A percentile compares a stretch with the other conserved stretches of the same genome.
Evolutionary conservation across 1,284 basidiomycete species (phyloP).

Genomic region (Malassezia dermatis): DNA sequence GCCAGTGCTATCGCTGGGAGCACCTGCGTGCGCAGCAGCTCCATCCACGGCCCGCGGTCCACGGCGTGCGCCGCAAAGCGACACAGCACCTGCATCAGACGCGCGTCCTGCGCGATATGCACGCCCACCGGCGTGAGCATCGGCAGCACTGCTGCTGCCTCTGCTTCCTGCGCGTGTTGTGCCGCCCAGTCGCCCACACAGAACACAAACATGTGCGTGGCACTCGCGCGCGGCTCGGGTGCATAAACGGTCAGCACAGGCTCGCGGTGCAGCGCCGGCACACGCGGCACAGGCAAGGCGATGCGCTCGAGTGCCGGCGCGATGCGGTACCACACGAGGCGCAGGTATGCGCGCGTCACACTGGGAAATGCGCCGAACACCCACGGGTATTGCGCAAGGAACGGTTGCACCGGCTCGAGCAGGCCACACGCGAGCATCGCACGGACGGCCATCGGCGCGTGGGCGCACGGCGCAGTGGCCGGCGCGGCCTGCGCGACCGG

Average conservation of each 20-base stretch:
- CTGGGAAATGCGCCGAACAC: conserved; percentile 66
- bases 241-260: conserved; percentile 27
- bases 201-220: conserved; percentile 26
- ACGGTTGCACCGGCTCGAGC: conserved; percentile 62
- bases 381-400: conserved; percentile 77
- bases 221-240: conserved; percentile 31
- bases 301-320: conserved; percentile 28
- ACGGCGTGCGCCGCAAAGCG: conserved; percentile 22
- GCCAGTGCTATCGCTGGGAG: conserved; percentile 79
- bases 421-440: conserved; percentile 80
- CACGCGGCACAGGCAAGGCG: background rate
- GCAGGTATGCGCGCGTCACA: conserved; percentile 62
- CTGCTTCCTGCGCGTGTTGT: conserved; percentile 21
- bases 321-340: conserved; percentile 37
- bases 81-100: conserved; percentile 33
- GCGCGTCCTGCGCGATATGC: conserved; percentile 25
- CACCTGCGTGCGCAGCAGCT: conserved; percentile 66
- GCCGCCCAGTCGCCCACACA: conserved; percentile 36
- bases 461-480: conserved; percentile 58
- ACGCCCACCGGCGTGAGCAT: conserved; percentile 37
- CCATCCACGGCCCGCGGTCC: conserved; percentile 59
- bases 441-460: conserved; percentile 67
- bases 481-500: conserved; percentile 22
- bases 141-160: conserved; percentile 26
- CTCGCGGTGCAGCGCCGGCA: background rate